Evolutionary conservation across 768 basidiomycete species (phyloP), one percentile per base, ranked within the genome.

Genomic region (Cantharellus cinnabarinus): DNA sequence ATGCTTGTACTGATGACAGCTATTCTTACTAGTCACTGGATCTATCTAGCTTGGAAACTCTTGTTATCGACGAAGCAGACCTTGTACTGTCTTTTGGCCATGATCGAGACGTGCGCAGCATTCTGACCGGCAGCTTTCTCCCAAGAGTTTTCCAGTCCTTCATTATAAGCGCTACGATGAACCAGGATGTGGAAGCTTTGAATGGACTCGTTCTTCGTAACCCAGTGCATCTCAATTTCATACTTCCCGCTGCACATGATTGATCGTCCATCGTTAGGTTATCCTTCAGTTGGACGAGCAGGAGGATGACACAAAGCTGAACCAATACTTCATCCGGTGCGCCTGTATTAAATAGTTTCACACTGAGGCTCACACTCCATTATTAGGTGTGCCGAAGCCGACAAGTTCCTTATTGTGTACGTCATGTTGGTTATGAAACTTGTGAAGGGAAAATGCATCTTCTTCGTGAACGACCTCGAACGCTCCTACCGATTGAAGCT

Each of bases 21-120:
- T 7, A 14, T 10, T 20, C 38, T 37, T 52, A 40, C 53, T 61
- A 88, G 85, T 73, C 80, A 0, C 72, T 98, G 4, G 76, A 74
- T 2, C 71, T 91, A 0, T 66, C 76, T 7, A 74, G 77, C 0
- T 71, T 98, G 39, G 85, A 89, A 52, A 85, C 86, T 3, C 79
- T 99, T 15, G 85, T 94, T 38, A 93, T 99, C 60, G 95, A 99
- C 68, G 95, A 99, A 71, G 95, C 95, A 34, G 95, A 98, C 68
- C 79, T 98, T 42, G 86, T 99, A 57, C 76, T 99, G 20, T 97
- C 93, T 0, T 99, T 98, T 67, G 95, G 95, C 2, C 89, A 98
- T 63, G 85, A 91, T 62, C 87, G 91, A 66, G 89, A 91, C 61
- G 78, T 93, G 51, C 79, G 81, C 37, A 78, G 82, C 60, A 76